Percentiles rank a stretch among this genome's conserved stretches.
phyloP scores from a whole-genome alignment of 208 protist genomes.

The Acanthamoeba culbertsoni region DNA sequence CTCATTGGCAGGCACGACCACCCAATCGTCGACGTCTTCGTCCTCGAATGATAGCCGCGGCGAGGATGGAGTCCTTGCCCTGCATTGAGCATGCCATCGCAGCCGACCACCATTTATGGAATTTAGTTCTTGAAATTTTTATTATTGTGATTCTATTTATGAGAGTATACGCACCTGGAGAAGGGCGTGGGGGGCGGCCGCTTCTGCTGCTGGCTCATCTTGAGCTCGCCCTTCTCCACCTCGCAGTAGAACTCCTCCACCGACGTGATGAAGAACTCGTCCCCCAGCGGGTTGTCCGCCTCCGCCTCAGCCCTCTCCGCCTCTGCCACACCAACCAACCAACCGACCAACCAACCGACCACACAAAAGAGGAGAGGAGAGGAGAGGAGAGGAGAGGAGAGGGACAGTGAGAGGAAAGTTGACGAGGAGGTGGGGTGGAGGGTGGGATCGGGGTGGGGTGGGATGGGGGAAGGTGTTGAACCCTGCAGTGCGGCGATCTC shows the following conservation, averaged over 20 bases:
- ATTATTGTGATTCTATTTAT: no score
- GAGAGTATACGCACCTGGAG: no score
- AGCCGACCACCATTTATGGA: no score
- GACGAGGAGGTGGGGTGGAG: no score
- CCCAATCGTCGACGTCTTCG: background rate
- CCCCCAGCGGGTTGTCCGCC: background rate
- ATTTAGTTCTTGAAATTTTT: no score
- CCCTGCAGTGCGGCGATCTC: background rate
- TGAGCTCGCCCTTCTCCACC: slow-evolving; percentile 6
- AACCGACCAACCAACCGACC: background rate
- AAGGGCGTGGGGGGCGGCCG: background rate
- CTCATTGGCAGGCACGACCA: background rate
- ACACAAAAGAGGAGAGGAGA: background rate
- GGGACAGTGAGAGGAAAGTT: background rate
- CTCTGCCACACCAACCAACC: background rate
- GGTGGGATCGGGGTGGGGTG: no score
- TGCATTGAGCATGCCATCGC: no score
- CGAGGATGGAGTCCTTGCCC: no score
- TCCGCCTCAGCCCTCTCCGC: background rate
- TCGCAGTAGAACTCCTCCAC: slow-evolving; percentile 37
- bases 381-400: background rate
- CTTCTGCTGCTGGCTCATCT: background rate
- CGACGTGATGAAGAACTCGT: slow-evolving; percentile 4
- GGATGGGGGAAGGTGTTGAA: background rate
- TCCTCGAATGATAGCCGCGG: background rate